phyloP scores from a whole-genome alignment of 768 basidiomycete species.

The Zangia roseola region DNA sequence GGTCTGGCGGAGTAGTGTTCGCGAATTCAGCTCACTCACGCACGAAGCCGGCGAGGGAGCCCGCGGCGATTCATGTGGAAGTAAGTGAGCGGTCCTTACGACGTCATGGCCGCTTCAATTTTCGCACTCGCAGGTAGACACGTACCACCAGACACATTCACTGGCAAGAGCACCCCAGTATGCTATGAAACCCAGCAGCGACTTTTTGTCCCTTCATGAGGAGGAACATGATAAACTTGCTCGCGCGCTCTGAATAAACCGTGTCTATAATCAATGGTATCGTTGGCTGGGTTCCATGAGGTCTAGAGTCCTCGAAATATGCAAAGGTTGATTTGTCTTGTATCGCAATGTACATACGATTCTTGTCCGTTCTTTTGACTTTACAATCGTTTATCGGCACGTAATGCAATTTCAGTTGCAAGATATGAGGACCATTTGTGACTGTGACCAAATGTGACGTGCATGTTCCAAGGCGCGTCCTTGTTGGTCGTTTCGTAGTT shows the following conservation, averaged over 20 bases:
- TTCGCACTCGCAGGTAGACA: constrained; percentile 25
- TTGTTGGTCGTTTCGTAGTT: constrained; percentile 14
- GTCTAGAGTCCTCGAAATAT: neutral
- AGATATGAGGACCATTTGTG: too few relatives aligned
- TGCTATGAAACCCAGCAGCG: constrained; percentile 20
- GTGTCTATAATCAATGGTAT: neutral
- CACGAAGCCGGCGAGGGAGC: constrained; percentile 14
- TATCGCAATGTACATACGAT: constrained; percentile 2
- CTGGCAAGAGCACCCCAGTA: constrained; percentile 24
- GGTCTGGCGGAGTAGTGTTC: constrained; percentile 19
- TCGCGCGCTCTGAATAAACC: constrained; percentile 10
- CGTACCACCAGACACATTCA: constrained; percentile 25
- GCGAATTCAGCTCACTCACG: constrained; percentile 17
- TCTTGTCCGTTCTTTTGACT: constrained; percentile 10
- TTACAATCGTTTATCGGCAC: neutral
- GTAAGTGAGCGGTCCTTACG: constrained; percentile 17
- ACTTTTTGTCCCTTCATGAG: constrained; percentile 26
- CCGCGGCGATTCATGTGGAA: constrained; percentile 34
- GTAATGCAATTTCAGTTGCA: too few relatives aligned
- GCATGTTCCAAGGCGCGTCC: constrained; percentile 25
- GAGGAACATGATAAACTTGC: constrained; percentile 15
- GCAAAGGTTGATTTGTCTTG: neutral
- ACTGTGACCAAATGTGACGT: constrained; percentile 25
- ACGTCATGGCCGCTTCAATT: neutral
- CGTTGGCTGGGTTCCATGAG: neutral